A percentile compares a stretch with the other conserved stretches of the same genome.
phyloP scores from a whole-genome alignment of 208 protist species.

The Histomonas meleagridis region DNA sequence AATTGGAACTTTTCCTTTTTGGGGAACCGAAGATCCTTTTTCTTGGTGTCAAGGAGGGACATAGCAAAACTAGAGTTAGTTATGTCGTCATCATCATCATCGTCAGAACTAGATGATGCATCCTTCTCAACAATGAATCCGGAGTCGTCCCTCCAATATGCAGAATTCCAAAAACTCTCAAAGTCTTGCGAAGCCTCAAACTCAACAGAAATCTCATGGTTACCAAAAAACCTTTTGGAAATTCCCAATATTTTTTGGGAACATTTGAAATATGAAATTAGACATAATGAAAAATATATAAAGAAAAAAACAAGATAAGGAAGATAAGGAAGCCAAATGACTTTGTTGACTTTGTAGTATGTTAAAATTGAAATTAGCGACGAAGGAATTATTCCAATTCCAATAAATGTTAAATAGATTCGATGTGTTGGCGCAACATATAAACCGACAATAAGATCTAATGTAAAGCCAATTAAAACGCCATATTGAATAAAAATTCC shows the following conservation, averaged over 20 bases:
- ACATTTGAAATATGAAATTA: background rate
- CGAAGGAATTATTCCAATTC: background rate
- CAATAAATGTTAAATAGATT: background rate
- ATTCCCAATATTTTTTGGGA: background rate
- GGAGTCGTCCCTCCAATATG: constrained; percentile 16
- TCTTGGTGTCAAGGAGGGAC: background rate
- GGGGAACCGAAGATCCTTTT: background rate
- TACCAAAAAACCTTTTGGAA: background rate
- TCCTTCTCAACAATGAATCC: background rate
- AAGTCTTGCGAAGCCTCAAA: background rate
- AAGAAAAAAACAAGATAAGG: background rate
- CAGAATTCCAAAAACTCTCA: constrained; percentile 27
- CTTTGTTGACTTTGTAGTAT: too few species aligned
- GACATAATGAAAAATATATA: background rate
- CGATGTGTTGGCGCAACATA: background rate
- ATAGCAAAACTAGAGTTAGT: background rate
- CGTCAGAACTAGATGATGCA: background rate
- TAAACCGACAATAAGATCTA: background rate
- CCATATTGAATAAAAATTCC: too few species aligned
- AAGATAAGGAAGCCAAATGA: background rate
- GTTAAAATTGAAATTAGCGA: too few species aligned
- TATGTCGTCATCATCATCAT: background rate
- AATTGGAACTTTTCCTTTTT: constrained; percentile 19
- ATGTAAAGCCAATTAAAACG: too few species aligned
- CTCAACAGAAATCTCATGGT: background rate